Base-by-base conservation (phyloP, 495 filamentous ascomycete genomes). In the Penicillium egyptiacum region DNA sequence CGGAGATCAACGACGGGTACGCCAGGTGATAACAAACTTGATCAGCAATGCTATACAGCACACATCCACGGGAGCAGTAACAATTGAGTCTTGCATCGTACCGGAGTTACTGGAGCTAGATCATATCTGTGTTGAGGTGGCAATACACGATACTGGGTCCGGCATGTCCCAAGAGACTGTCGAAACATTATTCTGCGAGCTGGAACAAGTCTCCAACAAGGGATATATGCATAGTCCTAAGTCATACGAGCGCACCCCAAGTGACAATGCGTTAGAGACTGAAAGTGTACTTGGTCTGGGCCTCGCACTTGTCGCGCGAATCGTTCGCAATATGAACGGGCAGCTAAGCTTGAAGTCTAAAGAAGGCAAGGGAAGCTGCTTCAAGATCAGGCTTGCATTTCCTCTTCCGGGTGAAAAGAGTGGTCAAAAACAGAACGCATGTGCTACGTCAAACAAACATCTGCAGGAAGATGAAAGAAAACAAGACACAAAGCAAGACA, bases 281-380 rank as follows among this genome's bases (percentile, higher is more conserved):
- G 77, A 65, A 50, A 65, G 63, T 57, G 80, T 84, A 0, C 70
- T 96, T 3, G 92, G 92, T 0, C 77, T 96, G 6, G 92, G 91
- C 3, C 80, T 96, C 12, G 92, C 92, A 1, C 75, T 94, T 10
- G 91, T 96, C 8, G 88, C 92, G 39, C 80, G 91, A 37, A 89
- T 88, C 39, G 76, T 96, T 16, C 80, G 84, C 30, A 96, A 91
- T 61, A 91, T 95, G 88, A 84, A 94, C 57, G 92, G 92, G 0
- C 92, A 95, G 57, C 70, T 96, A 19, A 83, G 89, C 30, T 71
- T 96, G 12, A 94, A 91, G 60, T 95, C 92, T 0, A 89, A 93
- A 64, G 81, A 87, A 70, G 88, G 89, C 1, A 88, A 86, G 60
- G 92, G 92, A 0, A 92, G 91, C 20, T 80, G 88, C 46, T 94